Base-by-base conservation (phyloP, 768 basidiomycete genomes). In the Baorangia bicolor region DNA sequence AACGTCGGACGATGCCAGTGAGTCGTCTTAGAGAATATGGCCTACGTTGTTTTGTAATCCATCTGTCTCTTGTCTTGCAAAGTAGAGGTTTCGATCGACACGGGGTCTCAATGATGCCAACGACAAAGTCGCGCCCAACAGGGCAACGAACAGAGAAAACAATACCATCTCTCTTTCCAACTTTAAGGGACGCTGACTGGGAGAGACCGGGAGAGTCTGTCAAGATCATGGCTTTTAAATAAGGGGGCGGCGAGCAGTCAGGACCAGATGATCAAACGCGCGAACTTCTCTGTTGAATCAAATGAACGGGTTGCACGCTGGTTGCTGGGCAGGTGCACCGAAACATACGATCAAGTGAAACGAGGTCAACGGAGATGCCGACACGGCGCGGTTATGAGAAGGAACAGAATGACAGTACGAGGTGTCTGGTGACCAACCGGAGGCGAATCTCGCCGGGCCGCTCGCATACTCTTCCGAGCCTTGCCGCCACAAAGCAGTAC, bases 11-110 rank as follows among this genome's bases (percentile, higher is more conserved):
- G 10, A 55, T 21, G 5, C 18, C 23, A 49, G 35, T 31, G 30
- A 63, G 35, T 6, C 37, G 33, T n/a, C 38, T 28, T 28, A 23
- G 41, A 31, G 14, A 9, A 40, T 11, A 16, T 34, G 8, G 23
- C 59, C 7, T 34, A 69, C 66, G 13, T 50, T 63, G 25, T 43
- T 56, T 34, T 66, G 64, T 18, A 68, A 53, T 11, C 53, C 52
- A 11, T 58, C 57, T 13, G 59, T 52, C 0, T 59, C 57, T 33
- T 44, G 41, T 45, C 57, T 59, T 30, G 57, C 43, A 40, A 69
- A 59, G 46, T 52, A 11, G 44, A 64, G 56, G 14, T 58, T 57
- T 11, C 53, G 58, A 59, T 54, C 48, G 23, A 48, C 33, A 11
- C 27, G 49, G 9, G 44, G 27, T 34, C 49, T 42, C 41, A 51